phyloP scores from a whole-genome alignment of 768 basidiomycete genomes.

The Mrakia blollopis region DNA sequence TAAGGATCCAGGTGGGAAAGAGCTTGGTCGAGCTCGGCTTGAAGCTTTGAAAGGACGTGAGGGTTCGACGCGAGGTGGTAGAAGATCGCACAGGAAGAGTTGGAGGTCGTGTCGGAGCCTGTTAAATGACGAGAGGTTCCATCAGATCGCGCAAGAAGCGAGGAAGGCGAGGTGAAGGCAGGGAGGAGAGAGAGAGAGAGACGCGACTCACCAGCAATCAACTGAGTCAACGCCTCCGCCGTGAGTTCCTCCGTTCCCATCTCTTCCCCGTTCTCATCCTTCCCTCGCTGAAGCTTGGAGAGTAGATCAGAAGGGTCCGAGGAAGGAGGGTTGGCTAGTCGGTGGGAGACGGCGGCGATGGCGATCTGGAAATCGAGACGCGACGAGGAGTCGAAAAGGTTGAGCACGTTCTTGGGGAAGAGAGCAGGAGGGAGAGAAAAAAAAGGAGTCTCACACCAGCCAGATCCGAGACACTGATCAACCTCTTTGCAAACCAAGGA shows the following conservation, averaged over 20 bases:
- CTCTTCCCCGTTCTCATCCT: constrained; percentile 69
- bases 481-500: constrained; percentile 72
- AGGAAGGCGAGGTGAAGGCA: neutral
- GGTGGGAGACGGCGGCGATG: constrained; percentile 56
- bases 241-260: constrained; percentile 80
- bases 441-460: neutral
- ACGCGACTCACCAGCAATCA: constrained; percentile 58
- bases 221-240: constrained; percentile 55
- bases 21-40: constrained; percentile 64
- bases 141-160: neutral
- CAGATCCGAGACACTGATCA: neutral
- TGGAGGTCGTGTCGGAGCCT: constrained; percentile 79
- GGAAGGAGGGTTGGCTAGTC: constrained; percentile 58
- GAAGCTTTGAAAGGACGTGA: constrained; percentile 62
- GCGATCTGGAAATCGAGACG: constrained; percentile 35
- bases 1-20: constrained; percentile 50
- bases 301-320: constrained; percentile 71
- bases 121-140: no score
- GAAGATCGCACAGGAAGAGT: constrained; percentile 84
- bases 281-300: constrained; percentile 69
- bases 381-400: constrained; percentile 51
- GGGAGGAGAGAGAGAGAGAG: neutral
- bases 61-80: constrained; percentile 74
- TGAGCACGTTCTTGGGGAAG: no score
- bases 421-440: neutral